Base-by-base conservation (phyloP, 305 asterid genomes). In the Rubia tinctorum region DNA sequence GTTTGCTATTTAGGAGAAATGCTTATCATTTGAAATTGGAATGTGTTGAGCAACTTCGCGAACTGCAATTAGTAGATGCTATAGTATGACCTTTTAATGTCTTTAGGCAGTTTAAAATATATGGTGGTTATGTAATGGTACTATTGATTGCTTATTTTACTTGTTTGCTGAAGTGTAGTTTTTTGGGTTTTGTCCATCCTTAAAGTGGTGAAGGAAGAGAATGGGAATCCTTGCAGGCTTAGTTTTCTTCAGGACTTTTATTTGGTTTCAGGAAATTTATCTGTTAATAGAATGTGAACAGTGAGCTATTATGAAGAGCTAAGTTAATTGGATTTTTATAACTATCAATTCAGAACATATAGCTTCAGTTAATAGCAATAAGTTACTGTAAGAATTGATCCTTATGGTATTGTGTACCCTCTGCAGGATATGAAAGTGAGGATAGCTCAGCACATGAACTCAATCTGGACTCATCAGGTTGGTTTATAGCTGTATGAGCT, bases 361-460 rank as follows among this genome's bases (percentile, higher is more conserved):
- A 45, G 55, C 7, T 43, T 74, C 34, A 68, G 25, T 59, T 71
- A 77, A n/a, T 65, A 34, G 34, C 71, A 25, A 27, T 27, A 37
- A 51, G 47, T 70, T 62, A 55, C 17, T 51, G 59, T 55, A 23
- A 70, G 55, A 37, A 76, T 39, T 27, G 2, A 22, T 20, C 68
- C 51, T 63, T n/a, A 69, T 71, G 72, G 62, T 60, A 49, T 68
- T 70, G 10, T 39, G 30, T 64, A 49, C 67, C 71, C 43, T 12
- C 53, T 78, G 78, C 90, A 95, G 99, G 99, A 75, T 92, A 92
- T 82, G 94, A 90, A 82, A 95, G 94, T 71, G 99, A 92, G 82
- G 91, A 89, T 77, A 89, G 97, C 84, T 95, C 99, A 22, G 89
- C 73, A 45, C 85, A 90, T 34, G 98, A 92, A 83, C 88, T 88